Evolutionary conservation across 306 rosid species (phyloP).

Genomic region (Castanospermum australe): DNA sequence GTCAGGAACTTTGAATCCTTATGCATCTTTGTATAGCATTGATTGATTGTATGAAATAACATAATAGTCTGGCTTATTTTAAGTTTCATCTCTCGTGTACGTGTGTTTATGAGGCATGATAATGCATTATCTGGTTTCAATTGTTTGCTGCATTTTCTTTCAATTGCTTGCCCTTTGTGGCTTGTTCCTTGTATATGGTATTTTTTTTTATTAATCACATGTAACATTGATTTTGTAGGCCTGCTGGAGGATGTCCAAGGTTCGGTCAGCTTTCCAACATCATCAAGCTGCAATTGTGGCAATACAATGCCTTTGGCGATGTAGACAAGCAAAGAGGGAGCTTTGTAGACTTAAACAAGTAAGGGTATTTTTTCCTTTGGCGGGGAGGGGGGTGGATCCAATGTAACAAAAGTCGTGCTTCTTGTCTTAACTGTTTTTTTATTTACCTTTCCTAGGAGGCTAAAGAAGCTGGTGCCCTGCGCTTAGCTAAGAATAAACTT

Average conservation of each 20-base stretch:
- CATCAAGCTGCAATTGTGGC: slow-evolving; percentile 66
- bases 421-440: not conserved
- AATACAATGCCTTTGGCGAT: slow-evolving; percentile 89
- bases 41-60: slow-evolving; percentile 10
- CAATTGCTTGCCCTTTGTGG: not conserved
- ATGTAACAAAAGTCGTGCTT: slow-evolving; percentile 9
- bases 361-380: not conserved
- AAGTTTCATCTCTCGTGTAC: not conserved
- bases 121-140: not conserved
- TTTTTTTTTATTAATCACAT: slow-evolving; percentile 21
- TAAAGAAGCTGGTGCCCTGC: slow-evolving; percentile 96
- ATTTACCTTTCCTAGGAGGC: slow-evolving; percentile 70
- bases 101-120: not conserved
- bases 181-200: slow-evolving; percentile 12
- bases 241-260: slow-evolving; percentile 83
- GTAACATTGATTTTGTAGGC: slow-evolving; percentile 51
- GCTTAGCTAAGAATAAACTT: slow-evolving; percentile 89
- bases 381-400: not conserved
- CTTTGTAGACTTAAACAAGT: slow-evolving; percentile 77
- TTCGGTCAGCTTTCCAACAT: slow-evolving; percentile 57
- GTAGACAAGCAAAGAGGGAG: slow-evolving; percentile 79
- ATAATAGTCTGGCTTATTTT: not conserved
- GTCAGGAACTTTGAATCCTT: not conserved
- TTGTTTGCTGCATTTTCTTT: slow-evolving; percentile 9
- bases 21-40: not conserved